Evolutionary conservation across 78 protist species (phyloP), one percentile per base, ranked within the genome.

Genomic region (Dictyostelium purpureum): DNA sequence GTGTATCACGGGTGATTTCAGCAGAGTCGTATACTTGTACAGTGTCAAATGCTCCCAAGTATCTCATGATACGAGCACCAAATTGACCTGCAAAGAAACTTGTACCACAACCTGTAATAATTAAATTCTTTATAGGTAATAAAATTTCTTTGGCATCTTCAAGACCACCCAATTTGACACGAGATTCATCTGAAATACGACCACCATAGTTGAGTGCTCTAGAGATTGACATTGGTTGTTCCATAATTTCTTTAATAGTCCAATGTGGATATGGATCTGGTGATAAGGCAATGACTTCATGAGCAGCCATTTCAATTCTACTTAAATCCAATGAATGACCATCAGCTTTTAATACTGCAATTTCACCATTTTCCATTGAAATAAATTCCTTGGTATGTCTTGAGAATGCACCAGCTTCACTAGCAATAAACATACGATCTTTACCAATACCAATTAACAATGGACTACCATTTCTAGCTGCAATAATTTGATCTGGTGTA

Each of bases 171-270:
- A 96, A 78, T 57, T 52, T 95, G 45, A 96, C 96, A 54, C 67
- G 75, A 16, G 83, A 69, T 28, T 43, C 90, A 18, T 67, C 79
- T n/a, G 26, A 3, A 57, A 97, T 52, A 51, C 98, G 95, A 59
- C 98, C 98, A 67, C 97, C 96, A 67, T 79, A 94, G 52, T 83
- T 89, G 77, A 97, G 82, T 14, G 95, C 61, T 69, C 91, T 90
- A 21, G 81, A 49, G 33, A 97, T 71, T 51, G 96, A 67, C 88
- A 73, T 95, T 10, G 99, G 98, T 90, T 99, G 99, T 89, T 99
- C 99, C 76, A 75, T 83, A 79, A 99, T 99, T 87, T 99, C 99
- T 96, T 99, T 99, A 38, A 91, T 94, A 95, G 98, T 99, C 94
- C 95, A 99, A 85, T 97, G 98, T 66, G 87, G 88, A 82, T 77